phyloP scores from a whole-genome alignment of 306 rosid genomes.

The Glycine latifolia region DNA sequence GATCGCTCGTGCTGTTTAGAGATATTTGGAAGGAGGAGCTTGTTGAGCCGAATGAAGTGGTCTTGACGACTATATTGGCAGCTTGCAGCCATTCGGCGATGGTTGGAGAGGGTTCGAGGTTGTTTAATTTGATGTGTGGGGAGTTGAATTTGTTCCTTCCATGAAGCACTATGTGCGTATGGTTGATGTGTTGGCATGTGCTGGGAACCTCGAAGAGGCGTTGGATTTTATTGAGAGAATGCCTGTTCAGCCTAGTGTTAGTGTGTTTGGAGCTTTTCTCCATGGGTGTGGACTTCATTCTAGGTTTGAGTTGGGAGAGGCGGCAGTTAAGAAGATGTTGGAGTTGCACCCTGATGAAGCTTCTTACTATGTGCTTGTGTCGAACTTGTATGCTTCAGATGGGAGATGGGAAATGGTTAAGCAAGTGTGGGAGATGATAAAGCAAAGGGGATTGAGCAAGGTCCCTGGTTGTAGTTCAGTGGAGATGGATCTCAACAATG shows the following conservation, averaged over 20 bases:
- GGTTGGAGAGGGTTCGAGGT: constrained; percentile 73
- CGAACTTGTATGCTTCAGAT: constrained; percentile 80
- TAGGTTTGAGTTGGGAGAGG: constrained; percentile 78
- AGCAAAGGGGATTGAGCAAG: constrained; percentile 67
- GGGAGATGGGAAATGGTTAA: constrained; percentile 88
- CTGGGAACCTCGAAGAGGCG: constrained; percentile 80
- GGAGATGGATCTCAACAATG: constrained; percentile 58
- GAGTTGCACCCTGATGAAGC: constrained; percentile 74
- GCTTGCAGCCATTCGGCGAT: constrained; percentile 87
- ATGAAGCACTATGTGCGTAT: constrained; percentile 81
- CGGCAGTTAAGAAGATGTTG: constrained; percentile 69
- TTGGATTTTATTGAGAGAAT: constrained; percentile 64
- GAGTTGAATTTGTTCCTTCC: constrained; percentile 66
- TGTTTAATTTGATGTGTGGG: constrained; percentile 65
- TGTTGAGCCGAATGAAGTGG: constrained; percentile 66
- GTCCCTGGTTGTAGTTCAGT: constrained; percentile 70
- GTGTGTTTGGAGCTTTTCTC: constrained; percentile 83
- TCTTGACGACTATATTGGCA: constrained; percentile 66
- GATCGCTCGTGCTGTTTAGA: constrained; percentile 66
- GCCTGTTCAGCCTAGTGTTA: constrained; percentile 65
- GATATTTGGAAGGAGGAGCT: constrained; percentile 67
- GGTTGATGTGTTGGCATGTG: constrained; percentile 79
- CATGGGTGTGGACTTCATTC: constrained; percentile 87
- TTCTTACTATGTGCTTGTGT: constrained; percentile 75
- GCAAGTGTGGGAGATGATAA: constrained; percentile 72